Evolutionary conservation across 352 stramenopile species (phyloP).

Genomic region (Phytophthora chlamydospora): DNA sequence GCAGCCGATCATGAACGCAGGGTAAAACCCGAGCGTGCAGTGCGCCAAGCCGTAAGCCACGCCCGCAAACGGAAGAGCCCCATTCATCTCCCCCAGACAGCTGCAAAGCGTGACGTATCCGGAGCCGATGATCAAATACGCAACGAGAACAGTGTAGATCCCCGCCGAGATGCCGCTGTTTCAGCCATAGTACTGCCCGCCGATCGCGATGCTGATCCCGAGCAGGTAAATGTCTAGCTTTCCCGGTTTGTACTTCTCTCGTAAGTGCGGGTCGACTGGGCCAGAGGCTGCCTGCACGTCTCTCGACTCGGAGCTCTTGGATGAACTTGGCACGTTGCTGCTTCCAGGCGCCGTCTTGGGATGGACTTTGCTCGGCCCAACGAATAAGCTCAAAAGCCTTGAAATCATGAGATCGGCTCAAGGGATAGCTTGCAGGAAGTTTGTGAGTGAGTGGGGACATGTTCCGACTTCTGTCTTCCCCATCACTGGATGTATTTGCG

Average conservation of each 20-base stretch:
- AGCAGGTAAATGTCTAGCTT: slow-evolving; percentile 44
- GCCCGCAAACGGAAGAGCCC: slow-evolving; percentile 40
- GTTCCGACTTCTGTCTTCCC: too few relatives aligned
- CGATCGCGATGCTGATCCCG: slow-evolving; percentile 46
- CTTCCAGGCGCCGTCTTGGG: too few relatives aligned
- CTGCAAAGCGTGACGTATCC: slow-evolving; percentile 41
- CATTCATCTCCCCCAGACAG: slow-evolving; percentile 41
- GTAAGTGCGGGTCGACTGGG: background rate
- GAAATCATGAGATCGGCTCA: too few relatives aligned
- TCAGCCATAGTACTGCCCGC: slow-evolving; percentile 48
- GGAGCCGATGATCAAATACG: slow-evolving; percentile 30
- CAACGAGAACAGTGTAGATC: slow-evolving; percentile 36
- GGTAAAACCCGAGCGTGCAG: slow-evolving; percentile 40
- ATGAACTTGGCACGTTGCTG: too few relatives aligned
- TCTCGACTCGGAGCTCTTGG: too few relatives aligned
- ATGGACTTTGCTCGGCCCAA: too few relatives aligned
- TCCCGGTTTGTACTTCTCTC: slow-evolving; percentile 8
- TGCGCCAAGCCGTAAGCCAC: slow-evolving; percentile 39
- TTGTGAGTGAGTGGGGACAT: too few relatives aligned
- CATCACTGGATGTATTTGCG: too few relatives aligned
- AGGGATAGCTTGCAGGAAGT: too few relatives aligned
- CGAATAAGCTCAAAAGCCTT: too few relatives aligned
- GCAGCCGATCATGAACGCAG: slow-evolving; percentile 45
- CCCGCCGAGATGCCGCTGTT: slow-evolving; percentile 38
- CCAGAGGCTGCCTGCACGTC: background rate